Percentiles rank a stretch among this genome's conserved stretches.
These are phyloP conservation scores for Hemisphaericaspora xylofermentans DNA, from an alignment of 1,139 yeast species.

Conservation along the genomic window DNA sequence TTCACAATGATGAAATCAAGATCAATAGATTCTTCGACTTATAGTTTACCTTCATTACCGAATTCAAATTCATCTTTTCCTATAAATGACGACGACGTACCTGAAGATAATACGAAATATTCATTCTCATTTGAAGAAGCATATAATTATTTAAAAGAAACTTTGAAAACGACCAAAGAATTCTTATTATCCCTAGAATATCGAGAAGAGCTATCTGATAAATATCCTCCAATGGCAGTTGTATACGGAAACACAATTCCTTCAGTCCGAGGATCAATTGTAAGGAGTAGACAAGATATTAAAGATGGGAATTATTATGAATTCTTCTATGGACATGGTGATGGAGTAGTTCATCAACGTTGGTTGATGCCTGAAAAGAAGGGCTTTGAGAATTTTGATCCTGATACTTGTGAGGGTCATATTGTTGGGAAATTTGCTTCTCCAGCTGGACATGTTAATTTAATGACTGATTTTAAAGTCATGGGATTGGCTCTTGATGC, in stretches of 20 bases:
- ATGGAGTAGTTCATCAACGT: conserved; percentile 84
- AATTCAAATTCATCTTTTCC: conserved; percentile 1
- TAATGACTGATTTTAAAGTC: conserved; percentile 70
- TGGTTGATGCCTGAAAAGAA: conserved; percentile 76
- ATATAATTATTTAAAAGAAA: conserved; percentile 59
- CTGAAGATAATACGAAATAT: conserved; percentile 14
- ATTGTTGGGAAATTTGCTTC: conserved; percentile 69
- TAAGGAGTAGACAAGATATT: conserved; percentile 60
- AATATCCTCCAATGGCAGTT: conserved; percentile 80
- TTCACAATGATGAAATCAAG: neutral
- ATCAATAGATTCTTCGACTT: conserved; percentile 3
- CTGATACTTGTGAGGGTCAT: conserved; percentile 37
- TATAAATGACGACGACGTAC: conserved; percentile 6
- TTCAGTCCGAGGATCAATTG: conserved; percentile 77
- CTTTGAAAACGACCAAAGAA: conserved; percentile 58
- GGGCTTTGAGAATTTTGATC: conserved; percentile 53
- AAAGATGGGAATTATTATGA: conserved; percentile 70
- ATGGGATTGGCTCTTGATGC: conserved; percentile 71
- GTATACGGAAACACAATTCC: conserved; percentile 83
- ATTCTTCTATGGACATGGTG: conserved; percentile 86
- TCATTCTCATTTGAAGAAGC: conserved; percentile 57
- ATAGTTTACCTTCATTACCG: neutral
- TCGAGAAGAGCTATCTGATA: conserved; percentile 40
- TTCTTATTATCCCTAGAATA: conserved; percentile 60
- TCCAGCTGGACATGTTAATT: conserved; percentile 72